Base-by-base conservation (phyloP, 2,329 filamentous ascomycete genomes). In the Neonectria hederae region DNA sequence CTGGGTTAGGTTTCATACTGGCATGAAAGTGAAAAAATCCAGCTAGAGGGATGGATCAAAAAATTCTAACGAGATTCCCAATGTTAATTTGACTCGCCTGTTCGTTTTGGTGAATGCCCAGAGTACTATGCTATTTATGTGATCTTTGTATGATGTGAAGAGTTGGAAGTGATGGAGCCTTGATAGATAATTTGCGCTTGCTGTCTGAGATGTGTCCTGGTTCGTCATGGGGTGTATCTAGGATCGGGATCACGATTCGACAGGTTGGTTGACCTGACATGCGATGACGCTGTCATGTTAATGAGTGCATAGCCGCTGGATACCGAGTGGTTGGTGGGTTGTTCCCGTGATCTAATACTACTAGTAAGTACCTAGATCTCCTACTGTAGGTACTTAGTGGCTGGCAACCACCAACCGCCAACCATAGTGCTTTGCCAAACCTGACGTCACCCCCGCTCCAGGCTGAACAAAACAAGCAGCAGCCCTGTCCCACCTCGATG, bases 1-100 rank as follows among this genome's bases (percentile, higher is more conserved):
- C 75, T 76, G 76, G 78, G 74, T 73, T 75, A 70, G 76, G 75
- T 74, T 76, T 74, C 72, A 73, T 72, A 72, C 76, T 75, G 74
- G 75, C 74, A 75, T 76, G 77, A 78, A 76, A 67, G 73, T 73
- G 70, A 74, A 76, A 77, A 73, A 70, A 63, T 74, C 76, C 76
- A 75, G 76, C 70, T 76, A 76, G 75, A 76, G 68, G 70, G 69
- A 76, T 70, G 74, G 72, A 78, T 71, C 64, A 72, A 74, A 75
- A 74, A 76, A 76, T 73, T 72, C 65, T 75, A 75, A 75, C 72
- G 73, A 77, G 72, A 76, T 76, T 77, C 74, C 76, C 74, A 73
- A 73, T 73, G 70, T 75, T 72, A 74, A 74, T 69, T 56, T 69
- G 64, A 70, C 69, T 69, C 57, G 65, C 66, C 65, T 62, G 58